A percentile compares a stretch with the other conserved stretches of the same genome.
phyloP scores from a whole-genome alignment of 805 yeast species.

The Yamadazyma sp. region DNA sequence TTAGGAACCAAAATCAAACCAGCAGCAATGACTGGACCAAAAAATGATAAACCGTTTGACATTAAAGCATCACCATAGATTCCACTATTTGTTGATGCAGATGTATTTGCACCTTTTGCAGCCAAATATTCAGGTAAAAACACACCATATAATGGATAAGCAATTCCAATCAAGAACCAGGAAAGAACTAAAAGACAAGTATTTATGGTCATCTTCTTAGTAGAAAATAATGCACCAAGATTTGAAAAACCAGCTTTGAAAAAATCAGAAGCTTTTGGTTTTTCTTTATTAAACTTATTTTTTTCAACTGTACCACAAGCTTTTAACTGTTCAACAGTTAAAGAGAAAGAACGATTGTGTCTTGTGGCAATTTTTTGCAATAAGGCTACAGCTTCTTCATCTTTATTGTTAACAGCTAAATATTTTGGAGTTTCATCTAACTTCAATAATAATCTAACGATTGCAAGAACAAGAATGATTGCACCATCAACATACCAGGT shows the following conservation, averaged over 20 bases:
- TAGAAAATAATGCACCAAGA: constrained; percentile 32
- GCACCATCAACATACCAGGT: constrained; percentile 47
- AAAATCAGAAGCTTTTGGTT: constrained; percentile 18
- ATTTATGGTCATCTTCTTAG: constrained; percentile 36
- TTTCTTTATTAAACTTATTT: constrained; percentile 13
- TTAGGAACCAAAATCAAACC: constrained; percentile 17
- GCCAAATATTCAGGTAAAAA: constrained; percentile 52
- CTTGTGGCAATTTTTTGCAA: constrained; percentile 43
- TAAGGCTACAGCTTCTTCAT: constrained; percentile 44
- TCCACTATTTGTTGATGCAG: constrained; percentile 23
- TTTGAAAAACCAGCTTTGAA: constrained; percentile 15
- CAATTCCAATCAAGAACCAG: constrained; percentile 57
- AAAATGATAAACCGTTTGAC: constrained; percentile 24
- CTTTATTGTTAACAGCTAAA: constrained; percentile 49
- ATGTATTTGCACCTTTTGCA: constrained; percentile 46
- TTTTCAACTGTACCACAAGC: constrained; percentile 37
- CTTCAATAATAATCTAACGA: constrained; percentile 26
- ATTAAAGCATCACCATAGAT: constrained; percentile 28
- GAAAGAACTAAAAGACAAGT: constrained; percentile 38
- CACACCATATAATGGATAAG: constrained; percentile 52
- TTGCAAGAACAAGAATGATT: constrained; percentile 38
- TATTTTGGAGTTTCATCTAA: constrained; percentile 58
- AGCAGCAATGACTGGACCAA: constrained; percentile 30
- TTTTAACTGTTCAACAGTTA: constrained; percentile 45
- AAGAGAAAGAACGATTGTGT: constrained; percentile 39